Base-by-base conservation (phyloP, 345 rosid genomes). In the Eutrema yunnanense region DNA sequence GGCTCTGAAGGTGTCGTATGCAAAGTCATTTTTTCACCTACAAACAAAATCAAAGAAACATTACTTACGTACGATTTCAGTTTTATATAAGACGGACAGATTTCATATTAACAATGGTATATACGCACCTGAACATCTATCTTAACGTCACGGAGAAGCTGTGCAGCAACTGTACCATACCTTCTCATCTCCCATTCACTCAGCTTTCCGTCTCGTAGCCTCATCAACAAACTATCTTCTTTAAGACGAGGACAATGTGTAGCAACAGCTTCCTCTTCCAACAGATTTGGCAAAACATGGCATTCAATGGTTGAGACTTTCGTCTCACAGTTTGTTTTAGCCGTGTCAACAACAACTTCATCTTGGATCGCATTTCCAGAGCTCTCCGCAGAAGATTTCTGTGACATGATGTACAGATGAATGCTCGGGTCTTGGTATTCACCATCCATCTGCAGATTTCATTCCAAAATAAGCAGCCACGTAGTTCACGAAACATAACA, bases 141-240 rank as follows among this genome's bases (percentile, higher is more conserved):
- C 76, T 87, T 84, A 59, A 87, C 81, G 68, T 89, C 92, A 50
- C 83, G 87, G 58, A 90, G 97, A 80, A 90, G 96, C 73, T 96
- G 86, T 13, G 97, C 98, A 42, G 98, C 97, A 82, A 88, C 82
- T 9, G 91, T 84, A 46, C 97, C 98, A 14, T 84, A 83, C 80
- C 97, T 86, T 80, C 98, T 86, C 48, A 86, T 86, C 73, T 94
- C 96, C 98, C 98, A 94, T 41, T 89, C 96, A 26, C 88, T 87
- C 50, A 90, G 89, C 63, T 84, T 77, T 14, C 81, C 85, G 2
- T 76, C 74, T 27, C 80, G 84, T 29, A 81, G 65, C 69, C 76
- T 81, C 42, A 59, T 77, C 33, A 48, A 33, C 55, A 81, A 73
- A 62, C 73, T 64, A 71, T 83, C 81, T 58, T 77, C 79, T 47